Evolutionary conservation across 352 stramenopile genomes (phyloP).

Genomic region (Phytophthora syringae): DNA sequence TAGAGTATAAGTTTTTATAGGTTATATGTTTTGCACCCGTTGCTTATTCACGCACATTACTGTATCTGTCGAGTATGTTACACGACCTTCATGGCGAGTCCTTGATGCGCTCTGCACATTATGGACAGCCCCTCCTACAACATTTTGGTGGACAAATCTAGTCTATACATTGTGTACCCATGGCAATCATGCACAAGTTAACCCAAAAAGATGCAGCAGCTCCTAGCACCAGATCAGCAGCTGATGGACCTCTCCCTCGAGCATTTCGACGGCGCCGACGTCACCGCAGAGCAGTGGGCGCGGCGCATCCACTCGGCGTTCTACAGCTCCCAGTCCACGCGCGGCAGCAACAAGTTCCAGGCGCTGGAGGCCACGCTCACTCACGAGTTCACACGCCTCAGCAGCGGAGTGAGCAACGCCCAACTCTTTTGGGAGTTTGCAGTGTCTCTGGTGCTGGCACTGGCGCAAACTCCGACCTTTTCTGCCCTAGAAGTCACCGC

Average conservation of each 20-base stretch:
- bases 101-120: too few relatives aligned
- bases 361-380: conserved; percentile 48
- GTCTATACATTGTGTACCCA: too few relatives aligned
- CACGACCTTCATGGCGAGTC: too few relatives aligned
- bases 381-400: conserved; percentile 29
- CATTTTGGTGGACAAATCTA: too few relatives aligned
- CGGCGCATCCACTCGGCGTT: conserved; percentile 37
- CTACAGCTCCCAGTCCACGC: conserved; percentile 27
- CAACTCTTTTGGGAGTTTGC: conserved; percentile 46
- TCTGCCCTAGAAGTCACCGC: too few relatives aligned
- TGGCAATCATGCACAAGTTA: conserved; percentile 5
- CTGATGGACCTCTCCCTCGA: conserved; percentile 11
- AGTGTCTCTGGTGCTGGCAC: conserved; percentile 11
- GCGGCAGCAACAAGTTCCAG: conserved; percentile 58
- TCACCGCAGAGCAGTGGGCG: conserved; percentile 24
- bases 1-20: too few relatives aligned
- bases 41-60: too few relatives aligned
- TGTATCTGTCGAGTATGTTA: too few relatives aligned
- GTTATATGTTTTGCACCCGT: too few relatives aligned
- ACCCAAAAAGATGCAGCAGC: conserved; percentile 11
- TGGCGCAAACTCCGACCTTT: too few relatives aligned
- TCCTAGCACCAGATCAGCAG: not conserved
- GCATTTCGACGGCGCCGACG: not conserved
- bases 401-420: not conserved
- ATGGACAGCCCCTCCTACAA: too few relatives aligned